Evolutionary conservation across 192 early-diverging fungal species (phyloP).

Genomic region (Coemansia sp.): DNA sequence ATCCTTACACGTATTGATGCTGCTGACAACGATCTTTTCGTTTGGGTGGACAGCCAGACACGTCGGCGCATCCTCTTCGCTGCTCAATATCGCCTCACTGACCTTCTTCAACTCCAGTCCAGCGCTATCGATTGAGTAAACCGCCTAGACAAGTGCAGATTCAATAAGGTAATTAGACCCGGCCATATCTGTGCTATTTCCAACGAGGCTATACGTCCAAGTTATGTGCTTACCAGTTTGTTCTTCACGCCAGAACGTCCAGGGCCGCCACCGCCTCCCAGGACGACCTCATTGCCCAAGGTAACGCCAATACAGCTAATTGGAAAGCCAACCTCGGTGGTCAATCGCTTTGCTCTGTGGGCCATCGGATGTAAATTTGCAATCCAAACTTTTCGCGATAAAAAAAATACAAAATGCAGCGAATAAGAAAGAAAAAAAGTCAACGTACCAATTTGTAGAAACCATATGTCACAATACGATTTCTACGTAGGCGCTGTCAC

Average conservation of each 20-base stretch:
- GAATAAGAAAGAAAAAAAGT: not conserved
- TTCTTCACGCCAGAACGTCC: slow-evolving; percentile 83
- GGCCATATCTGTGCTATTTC: not conserved
- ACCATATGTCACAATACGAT: not conserved
- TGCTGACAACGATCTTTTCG: slow-evolving; percentile 63
- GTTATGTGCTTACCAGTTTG: slow-evolving; percentile 64
- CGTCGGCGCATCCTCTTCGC: slow-evolving; percentile 83
- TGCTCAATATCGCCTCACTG: slow-evolving; percentile 50
- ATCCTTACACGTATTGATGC: slow-evolving; percentile 67
- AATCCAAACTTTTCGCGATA: too few relatives aligned
- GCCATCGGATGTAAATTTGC: not conserved
- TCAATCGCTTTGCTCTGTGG: slow-evolving; percentile 13
- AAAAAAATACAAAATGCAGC: not conserved
- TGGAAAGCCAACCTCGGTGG: slow-evolving; percentile 59
- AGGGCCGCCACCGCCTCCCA: slow-evolving; percentile 87
- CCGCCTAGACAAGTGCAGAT: slow-evolving; percentile 31
- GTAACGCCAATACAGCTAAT: slow-evolving; percentile 63
- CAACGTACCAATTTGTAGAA: not conserved
- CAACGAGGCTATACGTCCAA: not conserved
- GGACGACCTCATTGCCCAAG: slow-evolving; percentile 57
- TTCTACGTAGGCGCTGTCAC: not conserved
- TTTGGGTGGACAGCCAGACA: slow-evolving; percentile 76
- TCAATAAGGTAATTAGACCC: not conserved
- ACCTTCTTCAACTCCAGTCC: slow-evolving; percentile 22
- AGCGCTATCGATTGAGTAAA: slow-evolving; percentile 55